These are phyloP conservation scores for Hyaloperonospora arabidopsidis DNA, from an alignment of 352 stramenopile genomes.

Conservation along the genomic window DNA sequence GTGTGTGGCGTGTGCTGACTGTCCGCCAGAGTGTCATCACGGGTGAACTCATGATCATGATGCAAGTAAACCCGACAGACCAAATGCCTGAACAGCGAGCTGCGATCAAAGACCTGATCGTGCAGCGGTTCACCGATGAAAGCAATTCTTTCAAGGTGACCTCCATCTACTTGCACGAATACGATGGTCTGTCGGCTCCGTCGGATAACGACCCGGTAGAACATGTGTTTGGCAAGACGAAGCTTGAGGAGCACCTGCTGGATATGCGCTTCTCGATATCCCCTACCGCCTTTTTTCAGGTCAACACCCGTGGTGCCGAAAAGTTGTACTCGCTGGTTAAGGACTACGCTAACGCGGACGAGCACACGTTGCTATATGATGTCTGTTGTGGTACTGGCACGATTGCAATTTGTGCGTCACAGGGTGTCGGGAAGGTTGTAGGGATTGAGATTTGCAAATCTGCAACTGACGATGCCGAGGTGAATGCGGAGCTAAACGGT, in stretches of 20 bases:
- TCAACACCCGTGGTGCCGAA: constrained; percentile 93
- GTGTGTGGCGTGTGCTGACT: constrained; percentile 73
- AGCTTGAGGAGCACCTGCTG: constrained; percentile 81
- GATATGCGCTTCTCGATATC: constrained; percentile 88
- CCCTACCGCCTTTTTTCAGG: constrained; percentile 91
- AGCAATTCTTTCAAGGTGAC: constrained; percentile 52
- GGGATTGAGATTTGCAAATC: constrained; percentile 86
- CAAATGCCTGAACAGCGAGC: constrained; percentile 30
- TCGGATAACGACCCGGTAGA: constrained; percentile 84
- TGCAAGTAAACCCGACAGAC: constrained; percentile 57
- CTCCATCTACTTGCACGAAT: constrained; percentile 91
- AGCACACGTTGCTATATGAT: constrained; percentile 91
- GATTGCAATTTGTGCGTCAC: constrained; percentile 93
- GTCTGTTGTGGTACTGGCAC: constrained; percentile 98
- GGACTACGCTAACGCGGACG: constrained; percentile 62
- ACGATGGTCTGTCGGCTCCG: constrained; percentile 83
- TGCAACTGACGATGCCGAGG: constrained; percentile 84
- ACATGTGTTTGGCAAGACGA: constrained; percentile 56
- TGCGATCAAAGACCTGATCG: constrained; percentile 36
- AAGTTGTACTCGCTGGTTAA: constrained; percentile 94
- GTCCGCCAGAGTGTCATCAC: constrained; percentile 63
- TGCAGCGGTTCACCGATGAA: constrained; percentile 38
- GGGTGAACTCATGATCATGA: constrained; percentile 66
- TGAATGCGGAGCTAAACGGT: constrained; percentile 81
- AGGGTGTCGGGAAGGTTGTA: constrained; percentile 67